Percentiles rank a stretch among this genome's conserved stretches.
These are phyloP conservation scores for Coleophoma crateriformis DNA, from an alignment of 2,329 filamentous ascomycete genomes.

Conservation along the genomic window DNA sequence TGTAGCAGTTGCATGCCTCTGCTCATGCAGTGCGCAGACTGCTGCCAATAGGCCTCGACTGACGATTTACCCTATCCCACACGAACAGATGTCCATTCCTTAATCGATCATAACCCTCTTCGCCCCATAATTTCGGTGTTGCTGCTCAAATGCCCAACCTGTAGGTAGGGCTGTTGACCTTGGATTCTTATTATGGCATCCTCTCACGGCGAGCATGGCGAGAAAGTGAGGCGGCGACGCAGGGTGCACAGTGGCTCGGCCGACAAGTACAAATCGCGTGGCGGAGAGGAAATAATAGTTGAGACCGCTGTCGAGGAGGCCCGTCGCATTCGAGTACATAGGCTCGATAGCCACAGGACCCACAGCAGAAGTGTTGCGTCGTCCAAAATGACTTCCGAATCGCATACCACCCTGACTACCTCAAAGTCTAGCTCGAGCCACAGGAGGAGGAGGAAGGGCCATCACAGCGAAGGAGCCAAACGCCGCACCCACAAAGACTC, in stretches of 20 bases:
- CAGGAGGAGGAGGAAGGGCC: constrained; percentile 15
- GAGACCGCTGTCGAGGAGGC: constrained; percentile 15
- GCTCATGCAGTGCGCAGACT: not conserved
- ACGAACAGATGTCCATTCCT: constrained; percentile 15
- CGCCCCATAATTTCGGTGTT: not conserved
- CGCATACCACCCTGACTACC: constrained; percentile 16
- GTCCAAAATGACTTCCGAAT: constrained; percentile 19
- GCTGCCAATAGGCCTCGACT: not conserved
- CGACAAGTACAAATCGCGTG: constrained; percentile 12
- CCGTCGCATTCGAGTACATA: constrained; percentile 21
- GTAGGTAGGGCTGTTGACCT: constrained; percentile 12
- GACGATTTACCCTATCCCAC: constrained; percentile 9
- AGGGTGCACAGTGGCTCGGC: constrained; percentile 18
- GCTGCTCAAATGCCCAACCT: constrained; percentile 8
- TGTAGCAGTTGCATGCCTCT: not conserved
- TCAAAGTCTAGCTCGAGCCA: constrained; percentile 13
- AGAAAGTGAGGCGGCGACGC: constrained; percentile 10
- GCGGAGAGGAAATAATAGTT: constrained; percentile 12
- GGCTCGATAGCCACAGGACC: constrained; percentile 14
- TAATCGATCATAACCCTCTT: constrained; percentile 1
- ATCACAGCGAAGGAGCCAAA: constrained; percentile 12
- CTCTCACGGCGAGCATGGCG: constrained; percentile 7
- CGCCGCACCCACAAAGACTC: constrained; percentile 15
- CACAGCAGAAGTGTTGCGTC: constrained; percentile 8
- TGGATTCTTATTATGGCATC: constrained; percentile 12